Evolutionary conservation across 2,329 filamentous ascomycete genomes (phyloP).

Genomic region (Colletotrichum camelliae): DNA sequence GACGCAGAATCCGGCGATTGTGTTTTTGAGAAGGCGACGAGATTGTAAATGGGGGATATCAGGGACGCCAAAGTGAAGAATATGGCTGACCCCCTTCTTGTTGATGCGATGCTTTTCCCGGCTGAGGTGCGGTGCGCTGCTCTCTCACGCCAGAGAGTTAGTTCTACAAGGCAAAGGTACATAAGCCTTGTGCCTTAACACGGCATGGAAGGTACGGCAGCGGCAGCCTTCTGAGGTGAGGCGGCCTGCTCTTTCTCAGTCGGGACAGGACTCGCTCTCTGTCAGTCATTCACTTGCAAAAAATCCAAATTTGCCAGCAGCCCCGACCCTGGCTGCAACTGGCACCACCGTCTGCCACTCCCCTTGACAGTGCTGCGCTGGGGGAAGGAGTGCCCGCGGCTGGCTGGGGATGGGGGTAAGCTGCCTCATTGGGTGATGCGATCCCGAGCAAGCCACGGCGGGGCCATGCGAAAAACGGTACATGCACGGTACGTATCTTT

Average conservation of each 20-base stretch:
- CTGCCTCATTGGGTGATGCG: background rate
- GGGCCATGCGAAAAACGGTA: background rate
- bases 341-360: background rate
- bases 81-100: slow-evolving; percentile 15
- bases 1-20: background rate
- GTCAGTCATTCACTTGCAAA: background rate
- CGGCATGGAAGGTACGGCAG: background rate
- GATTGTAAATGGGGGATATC: background rate
- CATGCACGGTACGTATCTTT: background rate
- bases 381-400: background rate
- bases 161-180: background rate
- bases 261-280: background rate
- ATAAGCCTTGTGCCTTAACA: background rate
- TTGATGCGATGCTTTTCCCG: slow-evolving; percentile 9
- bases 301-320: background rate
- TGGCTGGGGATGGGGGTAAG: background rate
- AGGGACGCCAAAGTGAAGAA: background rate
- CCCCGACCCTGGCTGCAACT: background rate
- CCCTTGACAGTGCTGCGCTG: background rate
- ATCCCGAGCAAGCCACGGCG: background rate
- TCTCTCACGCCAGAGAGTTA: background rate
- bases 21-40: background rate
- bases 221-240: background rate
- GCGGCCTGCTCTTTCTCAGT: background rate
- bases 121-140: background rate